These are phyloP conservation scores for Pichia sporocuriosa DNA, from an alignment of 805 yeast species.

Conservation along the genomic window DNA sequence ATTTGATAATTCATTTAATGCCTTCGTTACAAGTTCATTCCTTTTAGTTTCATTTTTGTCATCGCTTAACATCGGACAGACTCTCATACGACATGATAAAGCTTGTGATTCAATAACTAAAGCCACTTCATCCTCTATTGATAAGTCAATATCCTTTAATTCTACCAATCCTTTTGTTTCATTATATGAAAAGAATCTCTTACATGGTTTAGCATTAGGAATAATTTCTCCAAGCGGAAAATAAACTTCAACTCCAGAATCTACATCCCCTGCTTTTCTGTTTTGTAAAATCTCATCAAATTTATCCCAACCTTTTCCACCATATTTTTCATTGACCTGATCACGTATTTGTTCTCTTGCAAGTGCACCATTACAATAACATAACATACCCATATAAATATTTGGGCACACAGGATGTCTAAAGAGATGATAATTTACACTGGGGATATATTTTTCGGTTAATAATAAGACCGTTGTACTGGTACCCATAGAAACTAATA, in stretches of 20 bases:
- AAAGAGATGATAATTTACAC: slow-evolving; percentile 78
- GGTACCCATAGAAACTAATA: slow-evolving; percentile 79
- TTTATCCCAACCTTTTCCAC: slow-evolving; percentile 46
- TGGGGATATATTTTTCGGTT: slow-evolving; percentile 71
- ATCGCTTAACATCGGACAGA: slow-evolving; percentile 59
- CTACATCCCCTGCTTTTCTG: slow-evolving; percentile 27
- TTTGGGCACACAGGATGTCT: slow-evolving; percentile 74
- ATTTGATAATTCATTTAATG: background rate
- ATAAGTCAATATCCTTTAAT: slow-evolving; percentile 35
- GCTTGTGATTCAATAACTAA: slow-evolving; percentile 86
- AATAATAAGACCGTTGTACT: slow-evolving; percentile 84
- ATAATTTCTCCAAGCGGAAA: slow-evolving; percentile 90
- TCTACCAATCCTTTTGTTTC: slow-evolving; percentile 21
- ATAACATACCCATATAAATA: slow-evolving; percentile 90
- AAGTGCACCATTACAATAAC: slow-evolving; percentile 85
- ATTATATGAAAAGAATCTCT: slow-evolving; percentile 43
- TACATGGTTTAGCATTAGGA: slow-evolving; percentile 69
- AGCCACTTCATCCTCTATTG: slow-evolving; percentile 57
- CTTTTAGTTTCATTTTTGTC: slow-evolving; percentile 4
- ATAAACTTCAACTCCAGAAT: slow-evolving; percentile 56
- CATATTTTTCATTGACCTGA: slow-evolving; percentile 43
- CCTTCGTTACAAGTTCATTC: slow-evolving; percentile 2
- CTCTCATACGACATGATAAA: slow-evolving; percentile 70
- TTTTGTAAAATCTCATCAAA: slow-evolving; percentile 50
- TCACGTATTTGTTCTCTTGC: slow-evolving; percentile 78